Evolutionary conservation across 1,284 basidiomycete species (phyloP), one percentile per base, ranked within the genome.

Genomic region (Trametes pubescens): DNA sequence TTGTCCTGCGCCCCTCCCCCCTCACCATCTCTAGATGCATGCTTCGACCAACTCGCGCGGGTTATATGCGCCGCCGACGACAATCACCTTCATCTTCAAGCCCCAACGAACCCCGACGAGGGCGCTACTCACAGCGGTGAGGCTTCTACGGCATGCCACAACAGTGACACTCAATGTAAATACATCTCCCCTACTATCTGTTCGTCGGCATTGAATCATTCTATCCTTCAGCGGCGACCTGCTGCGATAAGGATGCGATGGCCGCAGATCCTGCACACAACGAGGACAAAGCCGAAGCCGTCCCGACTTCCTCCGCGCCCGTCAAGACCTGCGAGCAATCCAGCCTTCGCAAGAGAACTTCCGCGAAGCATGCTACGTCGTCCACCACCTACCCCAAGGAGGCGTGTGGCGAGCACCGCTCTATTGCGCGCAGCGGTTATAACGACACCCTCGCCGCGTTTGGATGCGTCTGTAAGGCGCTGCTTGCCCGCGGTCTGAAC

Each of bases 41-140:
- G 75, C 48, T 57, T 76, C 24, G 71, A 74, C 26, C 57, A 74
- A 44, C 68, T 75, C 7, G 75, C 75, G 10, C 68, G 71, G 43
- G 73, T 69, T 14, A 74, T 76, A 10, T 76, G 75, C 55, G 74
- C 72, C 14, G 70, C 73, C 38, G 74, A 76, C 55, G 72, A 74
- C 51, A 69, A 59, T 16, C 75, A 76, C 54, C 57, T 74, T 10
- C 75, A 76, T 21, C 65, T 55, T 29, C 38, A 59, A 29, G 29
- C 43, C 21, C 40, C 64, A 4, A 22, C 18, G 6, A 29, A n/a
- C 8, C 21, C 44, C 11, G 21, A 32, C 22, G 24, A 44, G 43
- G 9, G 22, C 29, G 18, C 35, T 13, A 4, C 16, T 14, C 51
- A 34, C 8, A 29, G 26, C 2, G 21, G 47, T 4, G 14, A 38